A percentile compares a stretch with the other conserved stretches of the same genome.
These are phyloP conservation scores for Colletotrichum acutatum DNA, from an alignment of 2,329 filamentous ascomycete species.

Conservation along the genomic window DNA sequence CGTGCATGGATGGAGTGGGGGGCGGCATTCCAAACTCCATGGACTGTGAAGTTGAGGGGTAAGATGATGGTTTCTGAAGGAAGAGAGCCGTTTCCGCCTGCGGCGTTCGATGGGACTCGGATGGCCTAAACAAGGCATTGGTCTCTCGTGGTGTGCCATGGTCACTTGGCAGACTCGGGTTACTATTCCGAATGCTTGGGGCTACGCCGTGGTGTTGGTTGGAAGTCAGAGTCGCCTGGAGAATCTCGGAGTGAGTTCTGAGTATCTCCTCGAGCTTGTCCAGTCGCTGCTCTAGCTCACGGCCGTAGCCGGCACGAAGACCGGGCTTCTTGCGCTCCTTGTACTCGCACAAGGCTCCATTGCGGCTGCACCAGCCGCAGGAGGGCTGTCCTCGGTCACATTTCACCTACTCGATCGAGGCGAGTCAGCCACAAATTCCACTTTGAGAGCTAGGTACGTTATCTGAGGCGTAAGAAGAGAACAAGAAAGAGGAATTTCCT, in stretches of 20 bases:
- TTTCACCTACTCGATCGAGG: conserved; percentile 64
- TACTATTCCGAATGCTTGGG: conserved; percentile 60
- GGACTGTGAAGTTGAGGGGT: conserved; percentile 57
- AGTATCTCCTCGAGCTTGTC: conserved; percentile 76
- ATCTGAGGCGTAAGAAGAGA: background rate
- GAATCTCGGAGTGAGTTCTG: conserved; percentile 72
- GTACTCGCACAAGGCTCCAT: conserved; percentile 73
- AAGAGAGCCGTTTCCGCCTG: conserved; percentile 71
- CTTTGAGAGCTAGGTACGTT: background rate
- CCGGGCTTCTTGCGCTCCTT: conserved; percentile 77
- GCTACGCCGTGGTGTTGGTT: conserved; percentile 49
- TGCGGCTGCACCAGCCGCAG: conserved; percentile 75
- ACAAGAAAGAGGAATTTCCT: background rate
- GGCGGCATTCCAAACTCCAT: conserved; percentile 62
- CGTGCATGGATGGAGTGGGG: conserved; percentile 58
- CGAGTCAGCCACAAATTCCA: conserved; percentile 22
- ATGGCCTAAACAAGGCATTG: conserved; percentile 58
- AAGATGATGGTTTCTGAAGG: conserved; percentile 67
- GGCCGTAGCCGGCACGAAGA: conserved; percentile 74
- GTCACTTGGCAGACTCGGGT: conserved; percentile 63
- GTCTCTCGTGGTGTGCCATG: conserved; percentile 65
- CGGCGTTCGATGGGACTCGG: conserved; percentile 62
- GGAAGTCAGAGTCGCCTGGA: conserved; percentile 65
- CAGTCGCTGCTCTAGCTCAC: conserved; percentile 78
- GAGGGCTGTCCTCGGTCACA: conserved; percentile 81